Base-by-base conservation (phyloP, 345 rosid species). In the Euclidium syriacum region DNA sequence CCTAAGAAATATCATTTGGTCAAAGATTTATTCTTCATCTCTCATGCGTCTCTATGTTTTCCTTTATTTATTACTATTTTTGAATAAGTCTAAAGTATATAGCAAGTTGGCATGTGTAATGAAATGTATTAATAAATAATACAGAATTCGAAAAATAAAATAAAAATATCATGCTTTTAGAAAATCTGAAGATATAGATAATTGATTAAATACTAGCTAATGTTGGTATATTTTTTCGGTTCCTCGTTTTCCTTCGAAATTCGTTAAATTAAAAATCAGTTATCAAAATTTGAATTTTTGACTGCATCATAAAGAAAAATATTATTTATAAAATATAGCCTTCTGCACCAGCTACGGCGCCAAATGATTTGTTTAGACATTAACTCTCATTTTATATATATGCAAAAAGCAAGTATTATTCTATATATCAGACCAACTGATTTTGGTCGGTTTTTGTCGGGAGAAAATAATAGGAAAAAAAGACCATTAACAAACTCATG, bases 1-100 rank as follows among this genome's bases (percentile, higher is more conserved):
- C 6, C 11, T 35, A 38, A 14, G 23, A 57, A 55, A 9, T 27
- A 29, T 29, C 22, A 43, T 17, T 56, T 47, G 19, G 65, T 57
- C 68, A 48, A 71, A 64, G 75, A 41, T 56, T 71, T 63, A 57
- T 56, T 39, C 74, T 57, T 65, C 54, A 49, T 47, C 48, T 55
- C 47, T 71, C 70, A 48, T 63, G 70, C 46, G 59, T 33, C 64
- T 71, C 53, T 56, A 63, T 71, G 65, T 71, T 71, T 63, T 62
- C 18, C 51, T 10, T 11, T 10, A 36, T 49, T 39, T 24, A 26
- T 39, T 62, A 15, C 62, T 70, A 61, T 62, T 63, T 61, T 19
- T 14, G 52, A 55, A 54, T 18, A 46, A 10, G 32, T 68, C 40
- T 15, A 44, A 22, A 32, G 12, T 52, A 33, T 14, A 44, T 62